phyloP scores from a whole-genome alignment of 140 eudicot genomes.

The Eryngium alpinum region DNA sequence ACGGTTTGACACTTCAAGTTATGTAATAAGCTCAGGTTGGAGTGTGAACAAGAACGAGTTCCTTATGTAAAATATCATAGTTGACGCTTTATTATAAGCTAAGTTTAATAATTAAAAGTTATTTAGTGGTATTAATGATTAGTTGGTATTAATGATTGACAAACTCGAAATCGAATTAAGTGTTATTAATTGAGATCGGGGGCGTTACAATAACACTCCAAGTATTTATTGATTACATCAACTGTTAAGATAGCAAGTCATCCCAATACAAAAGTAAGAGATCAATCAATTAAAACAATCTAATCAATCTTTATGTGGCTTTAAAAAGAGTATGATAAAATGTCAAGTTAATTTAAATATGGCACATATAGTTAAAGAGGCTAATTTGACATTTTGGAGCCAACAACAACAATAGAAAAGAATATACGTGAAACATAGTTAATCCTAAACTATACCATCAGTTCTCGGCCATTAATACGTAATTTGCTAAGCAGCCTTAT shows the following conservation, averaged over 20 bases:
- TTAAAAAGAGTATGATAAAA: not conserved
- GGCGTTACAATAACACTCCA: slow-evolving; percentile 55
- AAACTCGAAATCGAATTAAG: too few relatives aligned
- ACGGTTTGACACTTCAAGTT: too few relatives aligned
- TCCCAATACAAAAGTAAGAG: slow-evolving; percentile 9
- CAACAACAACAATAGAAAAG: too few relatives aligned
- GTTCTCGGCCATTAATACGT: slow-evolving; percentile 82
- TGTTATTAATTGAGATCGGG: too few relatives aligned
- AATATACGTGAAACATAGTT: not conserved
- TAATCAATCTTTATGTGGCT: not conserved
- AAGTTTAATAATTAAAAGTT: too few relatives aligned
- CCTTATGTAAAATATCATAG: too few relatives aligned
- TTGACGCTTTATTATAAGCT: too few relatives aligned
- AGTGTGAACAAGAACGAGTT: too few relatives aligned
- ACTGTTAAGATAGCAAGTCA: slow-evolving; percentile 32
- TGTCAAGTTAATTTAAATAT: not conserved
- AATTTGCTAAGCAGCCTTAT: slow-evolving; percentile 70
- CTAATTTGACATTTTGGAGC: not conserved
- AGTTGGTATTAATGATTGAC: too few relatives aligned
- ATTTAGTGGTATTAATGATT: too few relatives aligned
- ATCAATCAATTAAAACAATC: not conserved
- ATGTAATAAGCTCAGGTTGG: too few relatives aligned
- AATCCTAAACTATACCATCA: slow-evolving; percentile 52
- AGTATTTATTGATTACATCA: slow-evolving; percentile 57
- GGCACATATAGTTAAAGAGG: not conserved